These are phyloP conservation scores for Aspergillus indologenus DNA, from an alignment of 495 filamentous ascomycete genomes.

Conservation along the genomic window DNA sequence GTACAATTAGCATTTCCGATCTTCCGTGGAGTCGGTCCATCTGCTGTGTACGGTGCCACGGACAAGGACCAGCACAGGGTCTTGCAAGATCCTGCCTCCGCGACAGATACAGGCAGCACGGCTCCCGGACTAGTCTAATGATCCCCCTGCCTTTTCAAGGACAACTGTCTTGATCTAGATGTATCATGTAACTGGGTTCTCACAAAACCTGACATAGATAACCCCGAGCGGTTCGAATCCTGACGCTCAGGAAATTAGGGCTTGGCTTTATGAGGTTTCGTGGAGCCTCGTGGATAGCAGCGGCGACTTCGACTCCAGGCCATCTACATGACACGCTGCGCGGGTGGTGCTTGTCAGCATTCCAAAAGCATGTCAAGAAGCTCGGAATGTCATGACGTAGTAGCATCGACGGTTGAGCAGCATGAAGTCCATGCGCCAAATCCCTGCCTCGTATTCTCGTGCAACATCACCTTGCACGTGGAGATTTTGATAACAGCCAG, in stretches of 20 bases:
- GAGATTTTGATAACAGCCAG: background rate
- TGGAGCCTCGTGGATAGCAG: background rate
- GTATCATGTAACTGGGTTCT: too few species aligned
- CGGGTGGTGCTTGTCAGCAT: background rate
- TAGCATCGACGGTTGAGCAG: background rate
- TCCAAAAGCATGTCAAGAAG: background rate
- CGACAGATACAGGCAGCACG: background rate
- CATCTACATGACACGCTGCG: background rate
- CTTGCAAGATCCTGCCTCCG: too few species aligned
- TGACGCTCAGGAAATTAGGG: background rate
- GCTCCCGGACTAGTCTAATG: too few species aligned
- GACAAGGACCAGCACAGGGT: background rate
- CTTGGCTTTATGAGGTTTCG: background rate
- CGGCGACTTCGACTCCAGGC: background rate
- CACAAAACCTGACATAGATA: background rate
- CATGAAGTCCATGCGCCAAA: background rate
- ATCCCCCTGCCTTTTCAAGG: too few species aligned
- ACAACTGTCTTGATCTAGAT: too few species aligned
- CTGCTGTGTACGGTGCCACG: background rate
- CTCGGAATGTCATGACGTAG: background rate
- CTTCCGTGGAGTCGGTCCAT: background rate
- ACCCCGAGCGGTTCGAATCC: background rate
- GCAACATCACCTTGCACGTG: background rate
- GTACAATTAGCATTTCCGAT: background rate
- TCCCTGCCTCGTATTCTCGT: background rate